Conservation (phyloP, 1,139 yeast genomes). For the Hanseniaspora uvarum region DNA sequence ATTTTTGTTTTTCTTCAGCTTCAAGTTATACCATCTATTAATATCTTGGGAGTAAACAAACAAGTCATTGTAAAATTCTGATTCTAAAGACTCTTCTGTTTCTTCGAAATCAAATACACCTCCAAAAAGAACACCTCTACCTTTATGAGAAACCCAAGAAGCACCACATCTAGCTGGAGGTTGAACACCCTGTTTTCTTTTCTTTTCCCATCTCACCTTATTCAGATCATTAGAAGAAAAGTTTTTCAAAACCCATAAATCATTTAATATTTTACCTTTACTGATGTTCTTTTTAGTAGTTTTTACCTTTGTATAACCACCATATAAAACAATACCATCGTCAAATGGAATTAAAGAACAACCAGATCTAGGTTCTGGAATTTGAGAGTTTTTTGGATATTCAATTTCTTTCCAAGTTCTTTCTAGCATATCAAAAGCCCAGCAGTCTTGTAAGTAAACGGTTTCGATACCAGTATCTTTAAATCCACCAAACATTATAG, state of each 20-base stretch:
- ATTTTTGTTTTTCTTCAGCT: constrained; percentile 54
- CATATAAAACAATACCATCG: constrained; percentile 81
- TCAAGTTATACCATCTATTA: constrained; percentile 78
- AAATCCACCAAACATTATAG: constrained; percentile 83
- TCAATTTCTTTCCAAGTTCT: constrained; percentile 88
- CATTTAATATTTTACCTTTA: constrained; percentile 84
- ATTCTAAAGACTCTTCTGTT: constrained; percentile 82
- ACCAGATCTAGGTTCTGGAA: constrained; percentile 90
- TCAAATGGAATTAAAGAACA: constrained; percentile 74
- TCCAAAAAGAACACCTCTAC: constrained; percentile 87
- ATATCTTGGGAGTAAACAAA: constrained; percentile 75
- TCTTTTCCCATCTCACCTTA: constrained; percentile 74
- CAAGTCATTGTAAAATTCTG: constrained; percentile 71
- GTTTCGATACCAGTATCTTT: constrained; percentile 79
- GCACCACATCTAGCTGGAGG: constrained; percentile 95
- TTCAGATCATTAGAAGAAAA: constrained; percentile 58
- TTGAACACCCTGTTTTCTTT: constrained; percentile 78
- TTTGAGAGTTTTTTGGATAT: constrained; percentile 67
- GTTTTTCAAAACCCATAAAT: constrained; percentile 83
- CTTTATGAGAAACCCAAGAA: constrained; percentile 77
- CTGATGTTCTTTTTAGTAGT: constrained; percentile 72
- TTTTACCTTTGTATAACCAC: constrained; percentile 90
- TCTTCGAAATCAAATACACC: constrained; percentile 94
- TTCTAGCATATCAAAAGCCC: constrained; percentile 84
- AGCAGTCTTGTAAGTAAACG: constrained; percentile 71